These are phyloP conservation scores for Cicer cuneatum DNA, from an alignment of 306 rosid species.

Conservation along the genomic window DNA sequence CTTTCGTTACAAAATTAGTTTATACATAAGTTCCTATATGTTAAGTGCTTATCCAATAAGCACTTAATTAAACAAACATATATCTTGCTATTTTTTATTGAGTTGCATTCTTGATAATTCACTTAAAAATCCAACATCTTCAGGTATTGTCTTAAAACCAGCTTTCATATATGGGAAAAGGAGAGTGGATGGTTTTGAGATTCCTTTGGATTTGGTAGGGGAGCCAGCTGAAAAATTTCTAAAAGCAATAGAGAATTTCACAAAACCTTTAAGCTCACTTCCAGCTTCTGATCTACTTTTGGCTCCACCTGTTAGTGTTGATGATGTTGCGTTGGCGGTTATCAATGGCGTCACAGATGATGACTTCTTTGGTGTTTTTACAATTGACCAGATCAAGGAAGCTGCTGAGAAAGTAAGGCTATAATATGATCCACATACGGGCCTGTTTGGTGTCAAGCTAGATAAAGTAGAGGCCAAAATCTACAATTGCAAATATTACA, in stretches of 20 bases:
- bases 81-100: background rate
- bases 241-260: conserved; percentile 64
- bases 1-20: background rate
- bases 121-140: conserved; percentile 44
- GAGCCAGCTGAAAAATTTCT: conserved; percentile 83
- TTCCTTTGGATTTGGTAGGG: conserved; percentile 86
- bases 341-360: conserved; percentile 77
- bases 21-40: background rate
- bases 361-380: conserved; percentile 82
- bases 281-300: conserved; percentile 88
- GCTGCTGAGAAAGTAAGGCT: conserved; percentile 74
- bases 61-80: background rate
- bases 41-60: background rate
- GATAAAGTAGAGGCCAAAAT: background rate
- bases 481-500: background rate
- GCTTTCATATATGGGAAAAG: conserved; percentile 91
- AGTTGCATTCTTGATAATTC: conserved; percentile 28
- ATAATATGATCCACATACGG: conserved; percentile 54
- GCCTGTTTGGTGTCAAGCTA: conserved; percentile 1
- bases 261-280: conserved; percentile 83
- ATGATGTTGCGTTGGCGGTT: conserved; percentile 81
- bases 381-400: conserved; percentile 93
- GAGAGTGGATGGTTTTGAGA: conserved; percentile 78
- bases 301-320: conserved; percentile 91
- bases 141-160: conserved; percentile 93